Evolutionary conservation across 108 stramenopile species (phyloP).

Genomic region (Licmophora abbreviata): DNA sequence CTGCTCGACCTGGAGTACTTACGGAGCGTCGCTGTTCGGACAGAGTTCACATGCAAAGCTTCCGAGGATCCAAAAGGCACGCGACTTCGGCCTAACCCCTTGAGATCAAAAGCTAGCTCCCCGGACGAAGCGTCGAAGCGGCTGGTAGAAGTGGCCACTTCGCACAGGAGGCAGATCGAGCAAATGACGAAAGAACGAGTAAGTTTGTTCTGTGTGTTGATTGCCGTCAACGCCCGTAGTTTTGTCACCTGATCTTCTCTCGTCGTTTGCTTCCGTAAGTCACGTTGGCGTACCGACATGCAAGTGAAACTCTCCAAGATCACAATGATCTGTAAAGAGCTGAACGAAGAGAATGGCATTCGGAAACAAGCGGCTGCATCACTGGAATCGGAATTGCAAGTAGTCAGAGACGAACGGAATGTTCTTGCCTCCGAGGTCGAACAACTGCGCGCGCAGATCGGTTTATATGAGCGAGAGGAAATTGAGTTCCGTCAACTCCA

Average conservation of each 20-base stretch:
- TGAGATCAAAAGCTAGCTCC: slow-evolving; percentile 2
- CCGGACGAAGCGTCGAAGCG: slow-evolving; percentile 27
- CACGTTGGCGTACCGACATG: slow-evolving; percentile 46
- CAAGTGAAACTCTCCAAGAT: slow-evolving; percentile 51
- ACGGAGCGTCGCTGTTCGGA: slow-evolving; percentile 25
- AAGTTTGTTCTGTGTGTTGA: slow-evolving; percentile 3
- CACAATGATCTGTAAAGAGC: slow-evolving; percentile 50
- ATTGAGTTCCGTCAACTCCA: slow-evolving; percentile 20
- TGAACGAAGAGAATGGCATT: slow-evolving; percentile 50
- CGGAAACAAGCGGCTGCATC: slow-evolving; percentile 41
- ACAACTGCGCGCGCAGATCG: slow-evolving; percentile 28
- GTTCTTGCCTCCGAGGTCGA: slow-evolving; percentile 31
- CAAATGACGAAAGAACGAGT: slow-evolving; percentile 42
- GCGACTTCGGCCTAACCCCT: slow-evolving; percentile 3
- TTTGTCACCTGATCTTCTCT: neutral
- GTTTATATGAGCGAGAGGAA: slow-evolving; percentile 28
- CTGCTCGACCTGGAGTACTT: slow-evolving; percentile 47
- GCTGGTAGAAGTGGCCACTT: slow-evolving; percentile 28
- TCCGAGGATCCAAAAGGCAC: slow-evolving; percentile 7
- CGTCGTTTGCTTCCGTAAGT: neutral
- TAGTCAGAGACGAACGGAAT: slow-evolving; percentile 46
- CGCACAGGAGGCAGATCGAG: slow-evolving; percentile 50
- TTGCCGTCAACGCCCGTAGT: too few relatives aligned
- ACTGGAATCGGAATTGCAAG: slow-evolving; percentile 23
- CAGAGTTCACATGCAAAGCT: slow-evolving; percentile 7